Percentiles rank a stretch among this genome's conserved stretches.
Conservation (phyloP, 495 filamentous ascomycete species). For the Penicillium coprophilum region DNA sequence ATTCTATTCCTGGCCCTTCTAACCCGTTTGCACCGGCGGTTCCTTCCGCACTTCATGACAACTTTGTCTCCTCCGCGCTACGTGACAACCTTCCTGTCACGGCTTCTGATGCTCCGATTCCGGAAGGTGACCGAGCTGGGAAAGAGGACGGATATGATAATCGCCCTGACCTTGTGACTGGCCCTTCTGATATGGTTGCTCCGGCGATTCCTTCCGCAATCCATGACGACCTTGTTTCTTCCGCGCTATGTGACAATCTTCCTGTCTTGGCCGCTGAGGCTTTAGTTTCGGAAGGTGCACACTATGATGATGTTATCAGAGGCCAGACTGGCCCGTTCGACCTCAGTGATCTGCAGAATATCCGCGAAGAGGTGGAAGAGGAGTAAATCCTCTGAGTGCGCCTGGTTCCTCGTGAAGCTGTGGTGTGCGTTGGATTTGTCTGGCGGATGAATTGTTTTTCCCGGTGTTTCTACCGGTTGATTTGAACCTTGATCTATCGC, state of each 20-base stretch:
- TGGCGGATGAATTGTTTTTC: not conserved
- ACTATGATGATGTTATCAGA: not conserved
- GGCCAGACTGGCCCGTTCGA: not conserved
- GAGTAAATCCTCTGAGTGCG: not conserved
- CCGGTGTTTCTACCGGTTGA: not conserved
- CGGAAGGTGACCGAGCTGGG: no score
- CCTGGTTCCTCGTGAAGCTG: not conserved
- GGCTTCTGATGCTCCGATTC: not conserved
- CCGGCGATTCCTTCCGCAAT: not conserved
- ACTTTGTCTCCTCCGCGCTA: no score
- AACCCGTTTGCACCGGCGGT: no score
- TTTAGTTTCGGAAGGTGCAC: not conserved
- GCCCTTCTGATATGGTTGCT: no score
- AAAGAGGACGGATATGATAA: no score
- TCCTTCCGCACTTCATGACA: no score
- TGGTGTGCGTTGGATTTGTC: no score
- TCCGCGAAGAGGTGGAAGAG: not conserved
- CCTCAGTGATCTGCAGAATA: not conserved
- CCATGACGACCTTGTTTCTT: no score
- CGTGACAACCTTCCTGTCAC: not conserved
- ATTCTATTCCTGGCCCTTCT: no score
- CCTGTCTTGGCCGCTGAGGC: not conserved
- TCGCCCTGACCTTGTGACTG: no score
- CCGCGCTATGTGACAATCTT: not conserved
- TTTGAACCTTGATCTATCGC: not conserved